Base-by-base conservation (phyloP, 2,329 filamentous ascomycete genomes). In the Fusarium kyushuense region DNA sequence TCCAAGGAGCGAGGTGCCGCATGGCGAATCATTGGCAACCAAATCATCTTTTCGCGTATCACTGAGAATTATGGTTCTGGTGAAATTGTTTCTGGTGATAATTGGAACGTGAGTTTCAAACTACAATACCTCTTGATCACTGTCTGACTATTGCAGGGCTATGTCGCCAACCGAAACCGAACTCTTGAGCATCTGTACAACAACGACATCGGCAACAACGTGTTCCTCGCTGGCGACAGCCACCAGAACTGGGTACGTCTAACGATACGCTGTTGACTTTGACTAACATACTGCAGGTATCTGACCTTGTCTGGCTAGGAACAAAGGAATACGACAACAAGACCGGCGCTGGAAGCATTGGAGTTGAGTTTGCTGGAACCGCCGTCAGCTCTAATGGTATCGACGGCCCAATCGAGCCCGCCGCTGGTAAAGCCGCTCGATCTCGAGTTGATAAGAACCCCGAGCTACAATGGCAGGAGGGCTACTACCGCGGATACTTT, bases 401-500 rank as follows among this genome's bases (percentile, higher is more conserved):
- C 0, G 17, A 29, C 2, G 43, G 85, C 82, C 33, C 90, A 85
- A 13, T 58, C 81, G 70, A 76, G 74, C 67, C 78, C 85, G 33
- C 80, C 83, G 67, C 67, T n/a, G 67, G 64, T 5, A 27, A 71
- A 3, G 55, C 55, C 6, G 32, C 67, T 48, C 67, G 63, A 6
- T 56, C 40, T 11, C 58, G 67, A 29, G 42, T 65, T 74, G 74
- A 42, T 78, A 82, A 70, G 23, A 93, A 92, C 76, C 78, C 81
- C 1, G 89, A 91, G 76, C 80, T 93, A 46, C 88, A 91, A 72
- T 93, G 90, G 91, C 87, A 90, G 70, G 90, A 93, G 58, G 76
- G 89, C 10, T 93, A 91, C 76, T 93, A 92, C 76, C 84, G 90
- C 19, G 91, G 91, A 2, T 93, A 93, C 79, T 92, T 88, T 69